Evolutionary conservation across 2,329 filamentous ascomycete species (phyloP).

Genomic region (Leptographium galeiforme): DNA sequence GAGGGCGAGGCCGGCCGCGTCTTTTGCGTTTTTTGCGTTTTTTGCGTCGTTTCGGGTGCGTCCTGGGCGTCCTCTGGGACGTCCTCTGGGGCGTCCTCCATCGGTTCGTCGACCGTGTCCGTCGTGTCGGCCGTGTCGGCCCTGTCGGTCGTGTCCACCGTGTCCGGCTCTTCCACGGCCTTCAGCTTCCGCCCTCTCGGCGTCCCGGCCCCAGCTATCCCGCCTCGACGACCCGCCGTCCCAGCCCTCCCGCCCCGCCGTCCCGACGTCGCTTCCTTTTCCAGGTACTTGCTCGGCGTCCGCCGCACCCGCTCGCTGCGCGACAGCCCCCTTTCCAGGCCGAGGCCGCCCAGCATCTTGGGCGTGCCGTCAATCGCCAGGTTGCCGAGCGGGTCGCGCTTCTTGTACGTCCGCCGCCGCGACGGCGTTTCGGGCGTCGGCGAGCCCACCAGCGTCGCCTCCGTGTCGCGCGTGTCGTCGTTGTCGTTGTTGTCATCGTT

Average conservation of each 20-base stretch:
- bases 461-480: not conserved
- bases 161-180: not conserved
- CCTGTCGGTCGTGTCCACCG: slow-evolving; percentile 1
- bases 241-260: not conserved
- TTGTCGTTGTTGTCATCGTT: not conserved
- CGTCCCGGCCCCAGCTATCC: not conserved
- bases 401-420: slow-evolving; percentile 2
- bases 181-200: not conserved
- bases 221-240: not conserved
- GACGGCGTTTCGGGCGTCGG: slow-evolving; percentile 6
- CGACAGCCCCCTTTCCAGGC: slow-evolving; percentile 29
- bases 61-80: no score
- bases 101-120: not conserved
- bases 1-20: not conserved
- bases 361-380: slow-evolving; percentile 10
- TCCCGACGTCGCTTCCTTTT: not conserved
- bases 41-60: slow-evolving; percentile 1
- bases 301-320: slow-evolving; percentile 21
- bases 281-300: slow-evolving; percentile 7
- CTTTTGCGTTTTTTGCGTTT: no score
- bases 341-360: slow-evolving; percentile 35
- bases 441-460: slow-evolving; percentile 8
- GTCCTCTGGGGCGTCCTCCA: not conserved
- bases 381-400: slow-evolving; percentile 6
- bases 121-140: not conserved